These are phyloP conservation scores for Fistulina hepatica DNA, from an alignment of 1,284 basidiomycete genomes.

Conservation along the genomic window DNA sequence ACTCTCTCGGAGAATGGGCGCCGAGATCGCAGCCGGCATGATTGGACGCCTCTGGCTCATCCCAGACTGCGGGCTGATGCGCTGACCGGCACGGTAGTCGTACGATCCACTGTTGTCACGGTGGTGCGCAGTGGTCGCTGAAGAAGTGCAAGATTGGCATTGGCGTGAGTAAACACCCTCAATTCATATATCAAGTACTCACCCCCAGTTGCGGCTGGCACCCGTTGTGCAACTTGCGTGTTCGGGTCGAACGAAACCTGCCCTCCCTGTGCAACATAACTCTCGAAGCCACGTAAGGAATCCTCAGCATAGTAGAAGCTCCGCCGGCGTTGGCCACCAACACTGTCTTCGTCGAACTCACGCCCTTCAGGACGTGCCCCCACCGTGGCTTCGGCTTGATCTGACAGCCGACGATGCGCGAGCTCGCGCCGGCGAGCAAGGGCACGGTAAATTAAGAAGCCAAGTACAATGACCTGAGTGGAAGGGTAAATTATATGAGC, in stretches of 20 bases:
- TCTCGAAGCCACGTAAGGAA: slow-evolving; percentile 49
- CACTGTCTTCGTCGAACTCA: slow-evolving; percentile 62
- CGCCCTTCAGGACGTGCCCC: slow-evolving; percentile 45
- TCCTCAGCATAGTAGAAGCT: slow-evolving; percentile 81
- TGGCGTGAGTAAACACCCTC: too few species aligned
- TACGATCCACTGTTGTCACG: too few species aligned
- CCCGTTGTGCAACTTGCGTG: too few species aligned
- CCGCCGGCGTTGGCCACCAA: slow-evolving; percentile 57
- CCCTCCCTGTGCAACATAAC: slow-evolving; percentile 22
- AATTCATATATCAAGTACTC: too few species aligned
- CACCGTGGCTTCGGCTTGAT: slow-evolving; percentile 28
- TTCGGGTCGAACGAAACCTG: too few species aligned
- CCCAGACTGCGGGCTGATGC: slow-evolving; percentile 2
- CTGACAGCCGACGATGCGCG: slow-evolving; percentile 52
- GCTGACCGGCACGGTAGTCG: slow-evolving; percentile 12
- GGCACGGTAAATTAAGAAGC: slow-evolving; percentile 50
- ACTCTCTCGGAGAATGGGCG: slow-evolving; percentile 57
- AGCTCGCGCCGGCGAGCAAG: slow-evolving; percentile 48
- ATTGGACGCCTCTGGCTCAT: slow-evolving; percentile 45
- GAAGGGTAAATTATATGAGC: too few species aligned
- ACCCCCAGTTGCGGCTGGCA: slow-evolving; percentile 18
- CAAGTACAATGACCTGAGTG: slow-evolving; percentile 54
- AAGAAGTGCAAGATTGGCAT: too few species aligned
- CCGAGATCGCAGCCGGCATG: slow-evolving; percentile 44
- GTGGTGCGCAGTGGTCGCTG: too few species aligned